Evolutionary conservation across 129 eudicot genomes (phyloP).

Genomic region (Centaurea solstitialis): DNA sequence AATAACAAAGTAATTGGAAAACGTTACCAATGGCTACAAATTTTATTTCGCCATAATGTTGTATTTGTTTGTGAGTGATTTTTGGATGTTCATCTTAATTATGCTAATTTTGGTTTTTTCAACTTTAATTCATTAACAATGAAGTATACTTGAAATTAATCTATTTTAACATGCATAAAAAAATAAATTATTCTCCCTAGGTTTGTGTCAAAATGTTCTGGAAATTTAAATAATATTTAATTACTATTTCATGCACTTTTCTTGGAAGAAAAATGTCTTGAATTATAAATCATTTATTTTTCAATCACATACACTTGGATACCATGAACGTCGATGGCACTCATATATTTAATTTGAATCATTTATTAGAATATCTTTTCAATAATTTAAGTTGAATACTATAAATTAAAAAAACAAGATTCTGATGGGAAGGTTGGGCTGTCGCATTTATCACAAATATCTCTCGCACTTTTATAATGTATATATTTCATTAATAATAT

Average conservation of each 20-base stretch:
- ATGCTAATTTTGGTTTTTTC: too few relatives aligned
- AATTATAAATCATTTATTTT: background rate
- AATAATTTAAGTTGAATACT: background rate
- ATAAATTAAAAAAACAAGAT: background rate
- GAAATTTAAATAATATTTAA: background rate
- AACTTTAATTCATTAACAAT: too few relatives aligned
- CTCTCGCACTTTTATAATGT: background rate
- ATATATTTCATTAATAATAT: background rate
- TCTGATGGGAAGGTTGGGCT: slow-evolving; percentile 14
- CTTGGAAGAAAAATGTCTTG: background rate
- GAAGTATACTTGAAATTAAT: too few relatives aligned
- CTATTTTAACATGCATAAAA: too few relatives aligned
- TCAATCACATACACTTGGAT: background rate
- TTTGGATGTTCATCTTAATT: too few relatives aligned
- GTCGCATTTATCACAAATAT: slow-evolving; percentile 33
- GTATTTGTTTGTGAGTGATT: too few relatives aligned
- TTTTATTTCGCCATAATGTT: too few relatives aligned
- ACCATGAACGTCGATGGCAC: background rate
- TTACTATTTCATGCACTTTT: background rate
- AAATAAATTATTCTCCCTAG: too few relatives aligned
- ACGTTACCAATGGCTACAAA: too few relatives aligned
- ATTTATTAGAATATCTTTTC: background rate
- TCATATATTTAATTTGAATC: background rate
- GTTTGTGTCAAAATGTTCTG: background rate
- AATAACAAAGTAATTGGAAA: too few relatives aligned